phyloP scores from a whole-genome alignment of 1,284 basidiomycete species.

The Fomitopsis pinicola region DNA sequence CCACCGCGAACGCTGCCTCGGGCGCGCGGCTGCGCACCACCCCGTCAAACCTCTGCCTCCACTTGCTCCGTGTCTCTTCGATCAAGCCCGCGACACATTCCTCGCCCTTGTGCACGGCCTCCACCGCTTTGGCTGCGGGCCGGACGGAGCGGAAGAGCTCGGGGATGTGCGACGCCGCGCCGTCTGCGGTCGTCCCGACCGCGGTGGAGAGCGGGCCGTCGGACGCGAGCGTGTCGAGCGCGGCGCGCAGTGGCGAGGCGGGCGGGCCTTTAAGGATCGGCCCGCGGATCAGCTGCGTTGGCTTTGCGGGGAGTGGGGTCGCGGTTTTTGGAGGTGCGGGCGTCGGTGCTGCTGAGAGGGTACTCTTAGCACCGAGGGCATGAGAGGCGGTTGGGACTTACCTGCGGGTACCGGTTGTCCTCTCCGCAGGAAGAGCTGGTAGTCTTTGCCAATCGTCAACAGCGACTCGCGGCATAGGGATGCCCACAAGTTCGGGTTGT shows the following conservation, averaged over 20 bases:
- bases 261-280: conserved; percentile 40
- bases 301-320: conserved; percentile 22
- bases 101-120: conserved; percentile 19
- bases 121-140: conserved; percentile 19
- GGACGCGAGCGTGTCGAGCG: conserved; percentile 52
- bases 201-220: conserved; percentile 52
- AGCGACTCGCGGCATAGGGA: conserved; percentile 56
- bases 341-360: conserved; percentile 18
- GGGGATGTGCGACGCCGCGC: conserved; percentile 43
- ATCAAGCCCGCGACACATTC: conserved; percentile 18
- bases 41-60: conserved; percentile 10
- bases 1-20: conserved; percentile 21
- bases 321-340: conserved; percentile 19
- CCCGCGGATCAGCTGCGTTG: conserved; percentile 43
- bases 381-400: conserved; percentile 10
- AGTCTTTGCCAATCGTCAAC: conserved; percentile 59
- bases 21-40: conserved; percentile 28
- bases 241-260: conserved; percentile 42
- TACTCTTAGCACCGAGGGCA: not conserved
- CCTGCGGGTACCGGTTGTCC: conserved; percentile 39
- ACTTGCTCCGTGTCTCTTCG: conserved; percentile 13
- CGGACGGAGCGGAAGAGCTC: conserved; percentile 54
- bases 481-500: conserved; percentile 60
- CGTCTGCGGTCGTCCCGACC: conserved; percentile 41
- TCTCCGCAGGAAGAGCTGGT: conserved; percentile 49